Base-by-base conservation (phyloP, 257 asterid species). In the Asclepias syriaca region DNA sequence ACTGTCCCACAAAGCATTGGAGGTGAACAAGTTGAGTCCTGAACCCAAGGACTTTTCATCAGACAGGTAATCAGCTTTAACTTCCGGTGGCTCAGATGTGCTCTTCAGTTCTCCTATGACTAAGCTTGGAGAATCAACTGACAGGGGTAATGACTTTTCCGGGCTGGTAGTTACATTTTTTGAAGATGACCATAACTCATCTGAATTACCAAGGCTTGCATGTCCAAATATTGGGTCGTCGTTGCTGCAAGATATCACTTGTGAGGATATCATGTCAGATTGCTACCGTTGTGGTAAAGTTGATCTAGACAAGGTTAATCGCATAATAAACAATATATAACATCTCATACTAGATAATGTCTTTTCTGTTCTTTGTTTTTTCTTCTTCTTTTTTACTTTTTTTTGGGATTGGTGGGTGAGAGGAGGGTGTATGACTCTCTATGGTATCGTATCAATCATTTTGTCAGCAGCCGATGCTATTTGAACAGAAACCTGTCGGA, bases 161-260 rank as follows among this genome's bases (percentile, higher is more conserved):
- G 89, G 85, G 70, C 84, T 83, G 81, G 82, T 77, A 46, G 86
- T 75, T 60, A 77, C 80, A 77, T 87, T 94, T 79, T 88, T 87
- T 81, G 91, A 85, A 80, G 96, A 84, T 8, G 93, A 81, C 99
- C 99, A 90, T 51, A 84, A 82, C 79, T 88, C 95, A 46, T 85
- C 89, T 34, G 88, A 72, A 65, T 84, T 81, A 57, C 86, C 84
- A 72, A 79, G 85, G 40, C 84, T 85, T 55, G 77, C 55, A 60
- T 87, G 84, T 75, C 95, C 96, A 86, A 85, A 87, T 70, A 88
- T 58, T 53, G 93, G 87, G 79, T 84, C 91, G 27, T 77, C 84
- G 76, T 83, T 84, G 88, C 97, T 94, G 98, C 90, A 88, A 85
- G 84, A 87, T 74, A 76, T 84, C 81, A 84, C 90, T 85, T 86